Evolutionary conservation across 495 filamentous ascomycete species (phyloP), one percentile per base, ranked within the genome.

Genomic region (Jackrogersella minutella): DNA sequence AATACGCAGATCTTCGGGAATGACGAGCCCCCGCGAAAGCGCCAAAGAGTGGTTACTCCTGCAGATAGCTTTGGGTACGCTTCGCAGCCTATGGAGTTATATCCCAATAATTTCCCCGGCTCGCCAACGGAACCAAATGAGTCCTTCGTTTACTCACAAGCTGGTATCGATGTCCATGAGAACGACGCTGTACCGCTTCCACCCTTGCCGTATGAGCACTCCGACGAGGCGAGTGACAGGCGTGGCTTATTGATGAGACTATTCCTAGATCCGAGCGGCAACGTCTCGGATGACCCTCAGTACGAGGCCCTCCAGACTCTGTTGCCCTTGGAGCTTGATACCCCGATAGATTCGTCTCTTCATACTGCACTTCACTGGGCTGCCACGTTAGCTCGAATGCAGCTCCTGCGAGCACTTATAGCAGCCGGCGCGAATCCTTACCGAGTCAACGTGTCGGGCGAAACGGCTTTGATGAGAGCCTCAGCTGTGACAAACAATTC

Each of bases 301-400:
- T 76, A 77, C 9, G 76, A 78, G 22, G 74, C 77, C 30, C 69
- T 87, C 11, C 81, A 80, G 50, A 79, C 75, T 30, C 79, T 99
- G 52, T 87, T 87, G n/a, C 86, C 90, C 0, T 81, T 90, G 21
- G 93, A 97, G 56, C 85, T 98, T 26, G 95, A 99, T 71, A 85
- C 91, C 26, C 94, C 96, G 7, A 88, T 99, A 56, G 95, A 99
- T 71, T 80, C 86, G 4, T 91, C 90, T 54, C 87, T 88, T 19
- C 93, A 97, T 74, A 97, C 91, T 55, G 91, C 95, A 19, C 81
- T 99, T 28, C 94, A 97, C 71, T 99, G 95, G 95, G 95, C 94
- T n/a, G 93, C 95, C 8, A 96, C 94, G 36, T 83, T 98, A 44
- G 92, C 91, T n/a, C 89, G 92, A 17, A 86, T 94, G 72, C 84